These are phyloP conservation scores for Emiliania huxleyi DNA, from an alignment of 78 protist genomes.

Conservation along the genomic window DNA sequence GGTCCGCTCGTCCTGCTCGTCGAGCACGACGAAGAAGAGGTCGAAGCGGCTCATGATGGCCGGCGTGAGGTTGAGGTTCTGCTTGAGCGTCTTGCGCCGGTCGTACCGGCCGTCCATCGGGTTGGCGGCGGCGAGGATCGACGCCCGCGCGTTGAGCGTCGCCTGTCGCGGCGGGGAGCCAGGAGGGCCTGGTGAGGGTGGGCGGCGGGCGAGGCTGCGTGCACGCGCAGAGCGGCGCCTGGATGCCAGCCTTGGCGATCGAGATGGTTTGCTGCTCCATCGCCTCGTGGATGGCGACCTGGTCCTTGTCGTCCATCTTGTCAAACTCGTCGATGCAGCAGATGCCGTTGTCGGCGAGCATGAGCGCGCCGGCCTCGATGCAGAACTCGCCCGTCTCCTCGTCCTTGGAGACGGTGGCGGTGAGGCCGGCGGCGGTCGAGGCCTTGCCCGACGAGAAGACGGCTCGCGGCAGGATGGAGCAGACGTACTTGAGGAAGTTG, in stretches of 20 bases:
- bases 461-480: conserved; percentile 91
- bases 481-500: conserved; percentile 95
- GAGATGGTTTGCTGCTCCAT: conserved; percentile 99
- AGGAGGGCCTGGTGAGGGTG: conserved; percentile 5
- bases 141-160: conserved; percentile 93
- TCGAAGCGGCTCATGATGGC: conserved; percentile 99
- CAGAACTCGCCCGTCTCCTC: conserved; percentile 95
- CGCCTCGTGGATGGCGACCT: conserved; percentile 84
- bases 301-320: conserved; percentile 43
- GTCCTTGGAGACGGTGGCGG: conserved; percentile 96
- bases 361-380: conserved; percentile 99
- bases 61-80: conserved; percentile 88
- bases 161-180: too few relatives aligned
- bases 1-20: conserved; percentile 66
- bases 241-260: conserved; percentile 99
- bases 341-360: conserved; percentile 99
- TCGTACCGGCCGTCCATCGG: conserved; percentile 71
- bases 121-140: conserved; percentile 91
- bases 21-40: conserved; percentile 95
- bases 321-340: conserved; percentile 98
- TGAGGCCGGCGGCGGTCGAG: conserved; percentile 82
- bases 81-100: conserved; percentile 51
- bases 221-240: too few relatives aligned
- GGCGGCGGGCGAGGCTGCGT: background rate
- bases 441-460: conserved; percentile 90